Percentiles rank a stretch among this genome's conserved stretches.
Conservation (phyloP, 306 rosid genomes). For the Carpinus fangiana region DNA sequence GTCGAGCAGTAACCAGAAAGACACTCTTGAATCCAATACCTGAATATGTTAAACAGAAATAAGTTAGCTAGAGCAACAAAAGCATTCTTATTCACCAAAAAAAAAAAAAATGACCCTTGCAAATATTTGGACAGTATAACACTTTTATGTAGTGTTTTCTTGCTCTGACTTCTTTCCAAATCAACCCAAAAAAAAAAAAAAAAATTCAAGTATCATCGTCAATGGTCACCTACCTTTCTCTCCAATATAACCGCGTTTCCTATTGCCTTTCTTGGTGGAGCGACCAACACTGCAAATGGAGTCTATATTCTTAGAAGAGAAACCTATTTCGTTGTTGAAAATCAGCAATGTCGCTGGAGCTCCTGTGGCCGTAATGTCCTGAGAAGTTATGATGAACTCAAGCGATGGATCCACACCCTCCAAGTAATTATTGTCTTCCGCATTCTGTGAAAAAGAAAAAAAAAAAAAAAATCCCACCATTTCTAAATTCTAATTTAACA, state of each 20-base stretch:
- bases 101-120: too few species aligned
- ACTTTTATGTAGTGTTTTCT: too few species aligned
- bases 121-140: too few species aligned
- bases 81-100: not conserved
- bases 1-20: conserved; percentile 61
- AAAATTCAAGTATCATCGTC: too few species aligned
- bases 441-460: conserved; percentile 66
- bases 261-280: conserved; percentile 73
- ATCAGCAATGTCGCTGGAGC: conserved; percentile 66
- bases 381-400: conserved; percentile 59
- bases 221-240: conserved; percentile 58
- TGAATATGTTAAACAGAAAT: conserved; percentile 31
- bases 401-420: conserved; percentile 38
- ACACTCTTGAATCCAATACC: conserved; percentile 97
- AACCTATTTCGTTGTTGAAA: conserved; percentile 76
- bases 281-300: conserved; percentile 82
- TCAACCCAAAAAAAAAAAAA: too few species aligned
- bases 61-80: not conserved
- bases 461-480: not conserved
- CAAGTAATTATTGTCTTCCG: conserved; percentile 68
- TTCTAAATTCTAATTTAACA: too few species aligned
- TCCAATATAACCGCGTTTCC: conserved; percentile 73
- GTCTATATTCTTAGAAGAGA: conserved; percentile 53
- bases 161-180: too few species aligned
- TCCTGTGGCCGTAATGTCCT: conserved; percentile 65